phyloP scores from a whole-genome alignment of 2,329 filamentous ascomycete species.

The Coniochaeta sp. region DNA sequence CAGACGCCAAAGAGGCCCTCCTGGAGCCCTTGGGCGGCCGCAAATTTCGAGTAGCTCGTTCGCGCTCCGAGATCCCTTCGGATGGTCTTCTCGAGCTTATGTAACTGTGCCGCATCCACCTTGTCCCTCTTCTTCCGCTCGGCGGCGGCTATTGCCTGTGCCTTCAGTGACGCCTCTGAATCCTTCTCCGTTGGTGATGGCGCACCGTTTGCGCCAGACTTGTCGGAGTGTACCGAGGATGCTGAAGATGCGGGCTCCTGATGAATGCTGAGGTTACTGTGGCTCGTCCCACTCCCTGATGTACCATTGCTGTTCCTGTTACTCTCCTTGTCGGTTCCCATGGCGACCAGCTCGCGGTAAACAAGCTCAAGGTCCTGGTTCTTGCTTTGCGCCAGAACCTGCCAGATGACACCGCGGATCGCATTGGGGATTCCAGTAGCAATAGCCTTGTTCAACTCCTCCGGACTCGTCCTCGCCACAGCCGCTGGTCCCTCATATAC shows the following conservation, averaged over 20 bases:
- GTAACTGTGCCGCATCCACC: conserved; percentile 65
- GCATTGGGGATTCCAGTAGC: conserved; percentile 89
- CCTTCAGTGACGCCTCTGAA: conserved; percentile 56
- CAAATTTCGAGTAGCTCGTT: conserved; percentile 95
- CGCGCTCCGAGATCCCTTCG: conserved; percentile 83
- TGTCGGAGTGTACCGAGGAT: conserved; percentile 76
- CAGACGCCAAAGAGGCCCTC: conserved; percentile 92
- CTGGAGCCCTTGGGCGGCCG: conserved; percentile 82
- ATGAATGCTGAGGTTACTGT: conserved; percentile 48
- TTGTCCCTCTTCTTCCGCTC: conserved; percentile 74
- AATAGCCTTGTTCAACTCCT: conserved; percentile 86
- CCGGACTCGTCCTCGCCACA: conserved; percentile 78
- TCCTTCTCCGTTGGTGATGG: conserved; percentile 54
- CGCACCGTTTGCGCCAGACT: conserved; percentile 52
- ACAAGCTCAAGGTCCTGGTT: conserved; percentile 80
- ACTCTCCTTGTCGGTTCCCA: conserved; percentile 76
- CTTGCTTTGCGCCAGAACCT: conserved; percentile 92
- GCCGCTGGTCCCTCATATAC: conserved; percentile 91
- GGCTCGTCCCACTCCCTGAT: conserved; percentile 43
- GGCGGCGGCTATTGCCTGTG: conserved; percentile 54
- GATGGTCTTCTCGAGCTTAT: conserved; percentile 86
- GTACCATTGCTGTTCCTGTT: conserved; percentile 51
- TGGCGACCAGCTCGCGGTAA: conserved; percentile 74
- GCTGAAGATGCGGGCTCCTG: conserved; percentile 72
- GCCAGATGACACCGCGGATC: conserved; percentile 97